These are phyloP conservation scores for Emmonsia crescens DNA, from an alignment of 2,329 filamentous ascomycete species.

Conservation along the genomic window DNA sequence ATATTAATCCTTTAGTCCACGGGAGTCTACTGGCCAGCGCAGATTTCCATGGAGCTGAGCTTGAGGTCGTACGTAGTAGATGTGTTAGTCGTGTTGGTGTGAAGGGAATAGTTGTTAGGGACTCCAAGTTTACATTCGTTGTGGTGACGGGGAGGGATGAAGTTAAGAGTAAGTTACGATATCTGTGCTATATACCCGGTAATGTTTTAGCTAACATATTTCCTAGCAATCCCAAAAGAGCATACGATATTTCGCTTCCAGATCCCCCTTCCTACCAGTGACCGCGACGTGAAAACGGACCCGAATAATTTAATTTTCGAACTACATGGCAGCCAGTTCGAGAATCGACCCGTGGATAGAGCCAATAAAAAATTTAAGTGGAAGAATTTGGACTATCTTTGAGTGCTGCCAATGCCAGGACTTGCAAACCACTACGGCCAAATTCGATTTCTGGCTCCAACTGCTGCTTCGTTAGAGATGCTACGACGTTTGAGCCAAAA, in stretches of 20 bases:
- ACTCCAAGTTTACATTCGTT: slow-evolving; percentile 78
- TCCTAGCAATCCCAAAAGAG: slow-evolving; percentile 67
- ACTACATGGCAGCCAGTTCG: slow-evolving; percentile 76
- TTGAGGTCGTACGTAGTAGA: slow-evolving; percentile 71
- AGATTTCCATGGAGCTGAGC: slow-evolving; percentile 77
- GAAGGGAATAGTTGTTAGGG: slow-evolving; percentile 76
- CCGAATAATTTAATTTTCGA: slow-evolving; percentile 59
- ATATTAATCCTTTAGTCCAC: slow-evolving; percentile 46
- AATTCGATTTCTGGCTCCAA: background rate
- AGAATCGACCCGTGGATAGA: slow-evolving; percentile 69
- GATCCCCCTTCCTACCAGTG: slow-evolving; percentile 41
- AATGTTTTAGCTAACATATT: slow-evolving; percentile 3
- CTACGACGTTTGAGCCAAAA: background rate
- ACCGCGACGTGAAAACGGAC: slow-evolving; percentile 15
- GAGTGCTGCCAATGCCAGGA: slow-evolving; percentile 22
- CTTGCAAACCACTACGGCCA: background rate
- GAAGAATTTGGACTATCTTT: slow-evolving; percentile 67
- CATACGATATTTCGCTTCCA: slow-evolving; percentile 73
- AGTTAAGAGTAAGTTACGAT: slow-evolving; percentile 49
- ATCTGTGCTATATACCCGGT: background rate
- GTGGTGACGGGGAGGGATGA: slow-evolving; percentile 61
- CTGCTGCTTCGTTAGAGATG: background rate
- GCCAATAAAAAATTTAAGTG: slow-evolving; percentile 87
- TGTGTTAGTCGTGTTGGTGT: slow-evolving; percentile 76
- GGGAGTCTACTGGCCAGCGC: slow-evolving; percentile 62